Percentiles rank a stretch among this genome's conserved stretches.
phyloP scores from a whole-genome alignment of 805 yeast species.

The Zygoascus flipseniorum region DNA sequence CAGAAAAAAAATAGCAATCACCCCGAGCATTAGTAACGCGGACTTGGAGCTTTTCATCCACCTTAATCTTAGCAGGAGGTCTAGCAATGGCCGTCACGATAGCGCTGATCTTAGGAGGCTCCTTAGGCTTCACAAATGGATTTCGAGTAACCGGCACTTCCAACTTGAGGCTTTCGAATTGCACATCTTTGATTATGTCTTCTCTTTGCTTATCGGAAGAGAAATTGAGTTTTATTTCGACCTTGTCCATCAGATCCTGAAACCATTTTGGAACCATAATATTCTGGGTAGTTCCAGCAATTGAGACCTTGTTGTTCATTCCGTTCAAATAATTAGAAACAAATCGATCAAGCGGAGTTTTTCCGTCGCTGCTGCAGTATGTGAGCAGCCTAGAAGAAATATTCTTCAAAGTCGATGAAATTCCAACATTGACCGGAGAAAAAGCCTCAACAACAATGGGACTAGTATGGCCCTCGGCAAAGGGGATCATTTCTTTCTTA shows the following conservation, averaged over 20 bases:
- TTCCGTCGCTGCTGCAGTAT: conserved; percentile 17
- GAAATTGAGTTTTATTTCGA: conserved; percentile 12
- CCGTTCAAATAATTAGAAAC: conserved; percentile 22
- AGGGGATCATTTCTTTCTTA: conserved; percentile 9
- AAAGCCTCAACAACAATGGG: conserved; percentile 5
- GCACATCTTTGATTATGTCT: conserved; percentile 21
- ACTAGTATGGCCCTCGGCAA: conserved; percentile 12
- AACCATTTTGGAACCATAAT: conserved; percentile 15
- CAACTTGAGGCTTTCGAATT: conserved; percentile 19
- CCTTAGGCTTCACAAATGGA: conserved; percentile 8
- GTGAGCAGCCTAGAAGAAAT: conserved; percentile 18
- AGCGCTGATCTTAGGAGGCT: conserved; percentile 21
- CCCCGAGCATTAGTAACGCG: conserved; percentile 36
- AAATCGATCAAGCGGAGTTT: conserved; percentile 24
- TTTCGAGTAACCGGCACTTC: conserved; percentile 8
- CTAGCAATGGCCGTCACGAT: conserved; percentile 18
- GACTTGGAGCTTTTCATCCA: conserved; percentile 20
- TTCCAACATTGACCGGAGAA: conserved; percentile 9
- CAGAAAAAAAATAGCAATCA: conserved; percentile 32
- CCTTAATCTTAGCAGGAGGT: conserved; percentile 19
- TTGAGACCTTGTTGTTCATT: conserved; percentile 11
- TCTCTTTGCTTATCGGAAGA: conserved; percentile 20
- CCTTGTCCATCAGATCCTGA: conserved; percentile 6
- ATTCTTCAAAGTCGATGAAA: conserved; percentile 10
- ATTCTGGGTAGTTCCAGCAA: conserved; percentile 15